A percentile compares a stretch with the other conserved stretches of the same genome.
Evolutionary conservation across 2,329 filamentous ascomycete genomes (phyloP).

Genomic region (Fusarium papillatum): DNA sequence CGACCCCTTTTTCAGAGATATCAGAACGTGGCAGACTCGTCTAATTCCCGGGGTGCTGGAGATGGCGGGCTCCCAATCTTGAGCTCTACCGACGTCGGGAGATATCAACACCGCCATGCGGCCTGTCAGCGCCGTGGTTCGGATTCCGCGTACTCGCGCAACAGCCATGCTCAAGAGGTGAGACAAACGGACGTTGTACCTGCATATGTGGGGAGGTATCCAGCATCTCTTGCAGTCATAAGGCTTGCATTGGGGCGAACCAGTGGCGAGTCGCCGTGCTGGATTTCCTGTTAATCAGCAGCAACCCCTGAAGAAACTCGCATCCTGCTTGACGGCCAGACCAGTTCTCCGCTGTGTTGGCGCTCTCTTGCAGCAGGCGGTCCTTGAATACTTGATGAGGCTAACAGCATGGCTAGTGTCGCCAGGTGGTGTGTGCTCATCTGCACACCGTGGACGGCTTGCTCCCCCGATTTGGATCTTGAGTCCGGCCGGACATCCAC

Average conservation of each 20-base stretch:
- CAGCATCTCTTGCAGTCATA: slow-evolving; percentile 24
- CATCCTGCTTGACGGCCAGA: slow-evolving; percentile 12
- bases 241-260: slow-evolving; percentile 27
- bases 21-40: background rate
- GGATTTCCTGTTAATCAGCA: slow-evolving; percentile 20
- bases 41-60: background rate
- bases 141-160: slow-evolving; percentile 4
- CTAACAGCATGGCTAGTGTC: slow-evolving; percentile 35
- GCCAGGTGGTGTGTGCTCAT: slow-evolving; percentile 38
- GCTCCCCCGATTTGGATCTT: slow-evolving; percentile 39
- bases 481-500: slow-evolving; percentile 34
- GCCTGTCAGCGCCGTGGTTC: background rate
- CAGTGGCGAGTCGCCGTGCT: slow-evolving; percentile 16
- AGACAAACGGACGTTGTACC: slow-evolving; percentile 23
- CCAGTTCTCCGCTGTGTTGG: slow-evolving; percentile 14
- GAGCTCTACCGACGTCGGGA: background rate
- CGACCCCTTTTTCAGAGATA: slow-evolving; percentile 19
- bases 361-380: slow-evolving; percentile 7
- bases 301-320: slow-evolving; percentile 15
- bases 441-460: slow-evolving; percentile 30
- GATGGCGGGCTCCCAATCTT: background rate
- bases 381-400: slow-evolving; percentile 30
- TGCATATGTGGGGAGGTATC: slow-evolving; percentile 37
- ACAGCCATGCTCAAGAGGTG: slow-evolving; percentile 14
- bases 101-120: background rate